These are phyloP conservation scores for Epichloe brachyelytri DNA, from an alignment of 2,329 filamentous ascomycete species.

Conservation along the genomic window DNA sequence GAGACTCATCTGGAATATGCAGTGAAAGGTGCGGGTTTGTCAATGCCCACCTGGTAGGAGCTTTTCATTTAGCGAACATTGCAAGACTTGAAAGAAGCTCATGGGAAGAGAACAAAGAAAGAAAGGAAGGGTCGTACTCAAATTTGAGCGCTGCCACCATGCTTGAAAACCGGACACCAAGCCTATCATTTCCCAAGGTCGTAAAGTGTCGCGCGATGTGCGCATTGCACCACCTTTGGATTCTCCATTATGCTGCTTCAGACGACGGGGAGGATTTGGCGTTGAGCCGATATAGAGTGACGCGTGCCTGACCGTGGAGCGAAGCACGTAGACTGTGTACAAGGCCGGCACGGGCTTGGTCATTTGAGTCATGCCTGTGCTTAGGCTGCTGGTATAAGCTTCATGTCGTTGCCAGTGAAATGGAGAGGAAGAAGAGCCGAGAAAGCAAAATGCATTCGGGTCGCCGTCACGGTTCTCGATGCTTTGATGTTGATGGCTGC, in stretches of 20 bases:
- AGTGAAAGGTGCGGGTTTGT: constrained; percentile 71
- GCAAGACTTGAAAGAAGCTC: not conserved
- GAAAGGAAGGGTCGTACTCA: constrained; percentile 45
- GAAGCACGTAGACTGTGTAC: constrained; percentile 86
- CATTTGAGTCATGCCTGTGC: constrained; percentile 25
- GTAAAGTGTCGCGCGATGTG: constrained; percentile 53
- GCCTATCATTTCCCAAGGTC: constrained; percentile 85
- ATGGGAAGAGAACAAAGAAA: constrained; percentile 7
- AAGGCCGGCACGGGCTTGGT: constrained; percentile 64
- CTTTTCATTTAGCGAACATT: constrained; percentile 4
- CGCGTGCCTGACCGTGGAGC: constrained; percentile 61
- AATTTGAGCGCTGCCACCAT: constrained; percentile 84
- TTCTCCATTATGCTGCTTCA: constrained; percentile 85
- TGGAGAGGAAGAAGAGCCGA: not conserved
- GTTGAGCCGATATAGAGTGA: constrained; percentile 85
- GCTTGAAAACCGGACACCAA: constrained; percentile 79
- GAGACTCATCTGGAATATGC: constrained; percentile 55
- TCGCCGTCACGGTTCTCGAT: not conserved
- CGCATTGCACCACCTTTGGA: constrained; percentile 67
- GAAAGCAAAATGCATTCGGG: not conserved
- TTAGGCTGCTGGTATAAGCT: not conserved
- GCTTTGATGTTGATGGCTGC: not conserved
- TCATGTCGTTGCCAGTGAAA: not conserved
- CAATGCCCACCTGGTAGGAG: constrained; percentile 64
- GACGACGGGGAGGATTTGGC: constrained; percentile 69